These are phyloP conservation scores for Brassica rapa DNA, from an alignment of 345 rosid genomes.

Conservation along the genomic window DNA sequence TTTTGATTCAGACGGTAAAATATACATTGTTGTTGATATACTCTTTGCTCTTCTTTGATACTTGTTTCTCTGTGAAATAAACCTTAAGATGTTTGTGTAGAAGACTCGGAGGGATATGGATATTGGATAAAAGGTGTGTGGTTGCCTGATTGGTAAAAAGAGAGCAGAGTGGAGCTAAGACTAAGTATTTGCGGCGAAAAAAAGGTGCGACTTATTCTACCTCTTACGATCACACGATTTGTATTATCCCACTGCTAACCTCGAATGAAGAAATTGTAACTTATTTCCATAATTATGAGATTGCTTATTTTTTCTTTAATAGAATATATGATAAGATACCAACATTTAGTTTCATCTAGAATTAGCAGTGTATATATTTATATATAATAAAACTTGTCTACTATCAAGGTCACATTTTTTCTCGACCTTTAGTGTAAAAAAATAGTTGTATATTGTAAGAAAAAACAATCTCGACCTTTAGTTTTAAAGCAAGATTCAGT, in stretches of 20 bases:
- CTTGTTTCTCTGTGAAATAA: background rate
- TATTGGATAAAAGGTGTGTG: background rate
- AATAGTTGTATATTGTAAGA: too few relatives aligned
- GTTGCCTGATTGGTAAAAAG: background rate
- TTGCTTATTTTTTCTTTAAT: background rate
- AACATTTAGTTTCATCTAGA: background rate
- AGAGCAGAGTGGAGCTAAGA: background rate
- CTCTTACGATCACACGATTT: constrained; percentile 19
- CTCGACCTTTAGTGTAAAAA: too few relatives aligned
- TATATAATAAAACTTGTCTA: too few relatives aligned
- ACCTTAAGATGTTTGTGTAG: background rate
- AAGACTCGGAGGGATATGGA: background rate
- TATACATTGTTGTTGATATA: background rate
- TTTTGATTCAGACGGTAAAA: background rate
- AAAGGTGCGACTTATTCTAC: background rate
- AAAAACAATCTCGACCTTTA: background rate
- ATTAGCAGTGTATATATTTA: too few relatives aligned
- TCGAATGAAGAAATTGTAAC: background rate
- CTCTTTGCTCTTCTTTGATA: background rate
- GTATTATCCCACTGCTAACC: background rate
- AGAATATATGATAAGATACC: background rate
- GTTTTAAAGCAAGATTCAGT: too few relatives aligned
- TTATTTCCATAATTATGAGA: background rate
- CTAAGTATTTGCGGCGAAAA: constrained; percentile 8
- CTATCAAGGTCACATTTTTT: too few relatives aligned